Percentiles rank a stretch among this genome's conserved stretches.
Conservation (phyloP, 1,284 basidiomycete genomes). For the Albatrellus sp. region DNA sequence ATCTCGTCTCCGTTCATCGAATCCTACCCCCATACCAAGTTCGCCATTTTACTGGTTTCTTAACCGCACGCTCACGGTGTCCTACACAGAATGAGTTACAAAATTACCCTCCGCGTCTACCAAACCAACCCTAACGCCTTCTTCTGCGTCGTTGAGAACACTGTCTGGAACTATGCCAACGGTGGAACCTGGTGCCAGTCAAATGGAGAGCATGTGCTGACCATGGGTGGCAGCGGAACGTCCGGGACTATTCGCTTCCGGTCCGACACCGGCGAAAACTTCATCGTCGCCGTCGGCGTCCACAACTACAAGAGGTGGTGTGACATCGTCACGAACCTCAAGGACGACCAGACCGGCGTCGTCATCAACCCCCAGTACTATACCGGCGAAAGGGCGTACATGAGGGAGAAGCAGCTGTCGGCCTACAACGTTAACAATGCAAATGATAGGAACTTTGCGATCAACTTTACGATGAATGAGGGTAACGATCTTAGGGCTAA, state of each 20-base stretch:
- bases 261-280: constrained; percentile 17
- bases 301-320: constrained; percentile 28
- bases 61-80: too few relatives aligned
- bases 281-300: constrained; percentile 24
- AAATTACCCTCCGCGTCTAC: constrained; percentile 18
- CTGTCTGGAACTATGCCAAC: constrained; percentile 16
- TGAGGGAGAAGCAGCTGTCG: constrained; percentile 15
- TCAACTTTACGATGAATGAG: constrained; percentile 15
- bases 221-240: constrained; percentile 23
- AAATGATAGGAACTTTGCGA: constrained; percentile 12
- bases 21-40: too few relatives aligned
- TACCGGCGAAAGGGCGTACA: constrained; percentile 1
- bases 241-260: constrained; percentile 25
- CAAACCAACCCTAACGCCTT: constrained; percentile 19
- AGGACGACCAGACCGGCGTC: constrained; percentile 14
- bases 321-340: constrained; percentile 22
- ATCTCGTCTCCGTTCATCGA: too few relatives aligned
- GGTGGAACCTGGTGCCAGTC: constrained; percentile 29
- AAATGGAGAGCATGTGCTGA: constrained; percentile 16
- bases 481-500: constrained; percentile 17
- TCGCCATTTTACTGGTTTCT: too few relatives aligned
- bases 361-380: constrained; percentile 21
- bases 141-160: constrained; percentile 23
- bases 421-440: constrained; percentile 13
- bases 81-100: constrained; percentile 14